phyloP scores from a whole-genome alignment of 192 early-diverging fungal species.

The Backusella mclennaniae region DNA sequence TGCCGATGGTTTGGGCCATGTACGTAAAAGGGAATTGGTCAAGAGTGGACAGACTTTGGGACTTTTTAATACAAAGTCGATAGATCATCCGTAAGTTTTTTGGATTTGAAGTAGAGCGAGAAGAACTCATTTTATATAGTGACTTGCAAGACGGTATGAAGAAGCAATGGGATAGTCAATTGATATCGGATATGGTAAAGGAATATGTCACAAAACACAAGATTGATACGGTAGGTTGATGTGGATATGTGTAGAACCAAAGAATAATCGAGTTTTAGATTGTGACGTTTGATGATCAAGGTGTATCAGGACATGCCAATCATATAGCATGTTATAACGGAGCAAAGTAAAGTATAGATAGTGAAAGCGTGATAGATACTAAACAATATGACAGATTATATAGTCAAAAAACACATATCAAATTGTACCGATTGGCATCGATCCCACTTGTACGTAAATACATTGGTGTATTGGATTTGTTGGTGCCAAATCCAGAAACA shows the following conservation, averaged over 20 bases:
- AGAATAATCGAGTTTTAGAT: slow-evolving; percentile 38
- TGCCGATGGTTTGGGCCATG: slow-evolving; percentile 61
- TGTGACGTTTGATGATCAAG: slow-evolving; percentile 87
- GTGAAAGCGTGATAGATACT: background rate
- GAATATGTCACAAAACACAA: slow-evolving; percentile 55
- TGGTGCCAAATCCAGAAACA: background rate
- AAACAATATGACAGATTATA: background rate
- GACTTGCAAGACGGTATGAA: slow-evolving; percentile 68
- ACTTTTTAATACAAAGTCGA: slow-evolving; percentile 39
- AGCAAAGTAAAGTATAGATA: slow-evolving; percentile 39
- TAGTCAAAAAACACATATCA: slow-evolving; percentile 22
- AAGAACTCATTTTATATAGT: slow-evolving; percentile 30
- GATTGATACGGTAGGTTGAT: slow-evolving; percentile 56
- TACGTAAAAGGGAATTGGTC: slow-evolving; percentile 61
- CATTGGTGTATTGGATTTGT: slow-evolving; percentile 51
- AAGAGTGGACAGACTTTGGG: slow-evolving; percentile 60
- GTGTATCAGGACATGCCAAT: slow-evolving; percentile 91
- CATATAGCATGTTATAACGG: slow-evolving; percentile 82
- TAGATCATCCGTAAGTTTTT: slow-evolving; percentile 60
- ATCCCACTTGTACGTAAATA: slow-evolving; percentile 60
- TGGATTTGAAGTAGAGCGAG: background rate
- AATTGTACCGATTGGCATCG: slow-evolving; percentile 57
- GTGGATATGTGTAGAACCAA: too few species aligned
- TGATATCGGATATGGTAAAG: slow-evolving; percentile 62
- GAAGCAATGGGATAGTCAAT: slow-evolving; percentile 56